Conservation (phyloP, 129 eudicot genomes). For the Ambrosia trifida region DNA sequence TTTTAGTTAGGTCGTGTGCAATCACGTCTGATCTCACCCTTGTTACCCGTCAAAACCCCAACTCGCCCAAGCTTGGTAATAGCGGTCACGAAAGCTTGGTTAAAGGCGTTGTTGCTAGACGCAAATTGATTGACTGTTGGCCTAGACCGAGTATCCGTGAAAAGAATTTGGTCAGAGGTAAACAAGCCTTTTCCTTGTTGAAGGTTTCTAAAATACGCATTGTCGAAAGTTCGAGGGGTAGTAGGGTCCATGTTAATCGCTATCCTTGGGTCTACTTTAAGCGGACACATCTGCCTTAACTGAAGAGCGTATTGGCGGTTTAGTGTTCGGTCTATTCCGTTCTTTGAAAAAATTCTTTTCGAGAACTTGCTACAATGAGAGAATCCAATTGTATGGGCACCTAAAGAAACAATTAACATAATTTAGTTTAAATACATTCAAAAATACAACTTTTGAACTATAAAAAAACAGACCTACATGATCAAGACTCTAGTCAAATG, state of each 20-base stretch:
- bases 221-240: constrained; percentile 71
- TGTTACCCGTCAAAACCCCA: constrained; percentile 73
- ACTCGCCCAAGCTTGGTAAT: constrained; percentile 75
- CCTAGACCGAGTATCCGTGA: constrained; percentile 54
- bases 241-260: constrained; percentile 88
- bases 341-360: constrained; percentile 45
- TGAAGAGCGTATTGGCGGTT: constrained; percentile 56
- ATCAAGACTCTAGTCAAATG: too few species aligned
- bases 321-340: constrained; percentile 55
- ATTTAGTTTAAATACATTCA: too few species aligned
- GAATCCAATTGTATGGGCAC: constrained; percentile 89
- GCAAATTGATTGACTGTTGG: constrained; percentile 63
- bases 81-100: constrained; percentile 57
- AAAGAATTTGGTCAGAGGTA: constrained; percentile 63
- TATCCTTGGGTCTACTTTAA: constrained; percentile 59
- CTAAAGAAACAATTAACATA: constrained; percentile 28
- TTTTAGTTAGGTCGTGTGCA: constrained; percentile 40
- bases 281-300: constrained; percentile 66
- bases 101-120: constrained; percentile 44
- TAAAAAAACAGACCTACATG: too few species aligned
- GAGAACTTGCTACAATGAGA: constrained; percentile 81
- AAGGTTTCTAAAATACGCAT: constrained; percentile 65
- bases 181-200: constrained; percentile 70
- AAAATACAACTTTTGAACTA: background rate
- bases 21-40: constrained; percentile 73